These are phyloP conservation scores for Elongisporangium prolatum DNA, from an alignment of 352 stramenopile genomes.

Conservation along the genomic window DNA sequence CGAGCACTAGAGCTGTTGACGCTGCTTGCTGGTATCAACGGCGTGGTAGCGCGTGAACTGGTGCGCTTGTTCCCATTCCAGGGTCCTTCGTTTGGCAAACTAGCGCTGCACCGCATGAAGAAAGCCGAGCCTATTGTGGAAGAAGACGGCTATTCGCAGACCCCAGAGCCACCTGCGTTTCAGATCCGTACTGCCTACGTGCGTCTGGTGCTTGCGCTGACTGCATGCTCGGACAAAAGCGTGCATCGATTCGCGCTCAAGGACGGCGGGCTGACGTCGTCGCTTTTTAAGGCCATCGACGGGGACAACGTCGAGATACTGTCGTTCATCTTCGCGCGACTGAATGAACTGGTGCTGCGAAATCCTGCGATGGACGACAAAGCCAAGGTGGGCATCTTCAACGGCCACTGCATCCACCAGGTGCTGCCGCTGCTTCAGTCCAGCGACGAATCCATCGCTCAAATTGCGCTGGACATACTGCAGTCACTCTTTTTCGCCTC, in stretches of 20 bases:
- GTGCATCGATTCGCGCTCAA: constrained; percentile 79
- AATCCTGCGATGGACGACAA: constrained; percentile 50
- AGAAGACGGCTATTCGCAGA: constrained; percentile 4
- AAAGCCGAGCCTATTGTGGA: constrained; percentile 20
- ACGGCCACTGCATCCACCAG: constrained; percentile 55
- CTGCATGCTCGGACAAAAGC: constrained; percentile 60
- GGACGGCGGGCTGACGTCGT: constrained; percentile 53
- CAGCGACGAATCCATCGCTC: constrained; percentile 34
- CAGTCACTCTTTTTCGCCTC: constrained; percentile 55
- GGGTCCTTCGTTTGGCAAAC: constrained; percentile 50
- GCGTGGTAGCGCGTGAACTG: constrained; percentile 47
- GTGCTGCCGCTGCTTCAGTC: constrained; percentile 64
- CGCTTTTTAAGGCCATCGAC: constrained; percentile 78
- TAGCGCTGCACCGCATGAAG: constrained; percentile 58
- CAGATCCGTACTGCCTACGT: constrained; percentile 70
- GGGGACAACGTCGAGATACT: constrained; percentile 59
- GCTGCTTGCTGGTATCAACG: constrained; percentile 33
- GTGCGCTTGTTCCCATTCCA: constrained; percentile 82
- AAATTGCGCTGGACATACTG: constrained; percentile 34
- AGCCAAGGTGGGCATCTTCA: constrained; percentile 60
- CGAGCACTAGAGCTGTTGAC: constrained; percentile 60
- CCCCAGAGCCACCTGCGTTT: constrained; percentile 27
- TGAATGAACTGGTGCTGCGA: constrained; percentile 49
- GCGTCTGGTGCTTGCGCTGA: constrained; percentile 54
- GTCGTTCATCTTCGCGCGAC: constrained; percentile 28